These are phyloP conservation scores for Populus hybrid DNA, from an alignment of 441 rosid genomes.

Conservation along the genomic window DNA sequence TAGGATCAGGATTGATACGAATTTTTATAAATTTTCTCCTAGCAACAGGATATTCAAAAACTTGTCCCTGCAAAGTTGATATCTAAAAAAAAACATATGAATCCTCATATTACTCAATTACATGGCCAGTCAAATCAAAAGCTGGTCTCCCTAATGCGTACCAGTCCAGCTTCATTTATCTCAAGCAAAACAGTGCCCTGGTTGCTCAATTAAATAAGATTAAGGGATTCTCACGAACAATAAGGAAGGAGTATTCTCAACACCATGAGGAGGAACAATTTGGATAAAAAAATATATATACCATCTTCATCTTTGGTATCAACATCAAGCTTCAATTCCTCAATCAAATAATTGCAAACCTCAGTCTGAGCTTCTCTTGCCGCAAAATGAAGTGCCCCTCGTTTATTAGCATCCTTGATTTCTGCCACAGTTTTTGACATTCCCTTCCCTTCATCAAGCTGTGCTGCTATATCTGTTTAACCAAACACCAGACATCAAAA, in stretches of 20 bases:
- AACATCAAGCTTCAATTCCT: slow-evolving; percentile 68
- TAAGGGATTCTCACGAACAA: background rate
- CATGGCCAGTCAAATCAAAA: background rate
- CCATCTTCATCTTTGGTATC: slow-evolving; percentile 83
- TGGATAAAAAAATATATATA: slow-evolving; percentile 15
- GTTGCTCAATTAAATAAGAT: background rate
- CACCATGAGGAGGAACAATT: background rate
- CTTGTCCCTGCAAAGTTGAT: background rate
- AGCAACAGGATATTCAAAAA: background rate
- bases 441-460: slow-evolving; percentile 88
- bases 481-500: background rate
- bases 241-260: background rate
- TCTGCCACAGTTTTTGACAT: slow-evolving; percentile 59
- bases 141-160: background rate
- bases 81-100: background rate
- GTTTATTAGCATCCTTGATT: slow-evolving; percentile 85
- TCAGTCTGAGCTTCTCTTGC: slow-evolving; percentile 89
- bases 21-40: background rate
- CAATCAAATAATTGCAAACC: slow-evolving; percentile 75
- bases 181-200: background rate
- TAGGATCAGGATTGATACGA: background rate
- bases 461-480: slow-evolving; percentile 51
- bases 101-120: background rate
- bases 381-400: slow-evolving; percentile 95
- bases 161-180: background rate